These are phyloP conservation scores for Cryptosporidium sp. DNA, from an alignment of 169 alveolate genomes.

Conservation along the genomic window DNA sequence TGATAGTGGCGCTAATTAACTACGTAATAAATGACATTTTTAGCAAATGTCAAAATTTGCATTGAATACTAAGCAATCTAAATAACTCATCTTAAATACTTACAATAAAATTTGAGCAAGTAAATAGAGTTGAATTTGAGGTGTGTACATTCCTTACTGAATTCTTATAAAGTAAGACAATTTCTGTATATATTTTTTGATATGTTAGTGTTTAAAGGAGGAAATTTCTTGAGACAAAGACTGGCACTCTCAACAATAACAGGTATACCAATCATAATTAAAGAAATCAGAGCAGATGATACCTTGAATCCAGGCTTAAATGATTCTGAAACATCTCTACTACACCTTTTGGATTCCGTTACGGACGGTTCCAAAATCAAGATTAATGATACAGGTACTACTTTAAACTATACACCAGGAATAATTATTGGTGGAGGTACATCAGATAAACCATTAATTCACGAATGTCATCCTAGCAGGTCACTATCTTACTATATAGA, in stretches of 20 bases:
- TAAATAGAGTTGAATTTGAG: not conserved
- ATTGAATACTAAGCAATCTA: not conserved
- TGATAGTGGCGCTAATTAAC: not conserved
- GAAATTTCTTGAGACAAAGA: constrained; percentile 77
- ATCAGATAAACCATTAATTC: constrained; percentile 73
- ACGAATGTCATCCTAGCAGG: constrained; percentile 84
- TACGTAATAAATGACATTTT: not conserved
- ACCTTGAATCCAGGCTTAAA: constrained; percentile 85
- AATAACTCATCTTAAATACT: not conserved
- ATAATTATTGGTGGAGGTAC: constrained; percentile 86
- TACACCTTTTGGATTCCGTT: constrained; percentile 84
- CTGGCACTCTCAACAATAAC: constrained; percentile 78
- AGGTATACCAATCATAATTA: constrained; percentile 75
- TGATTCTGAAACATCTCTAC: constrained; percentile 84
- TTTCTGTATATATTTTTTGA: not conserved
- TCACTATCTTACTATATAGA: constrained; percentile 86
- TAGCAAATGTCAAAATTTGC: not conserved
- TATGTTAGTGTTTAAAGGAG: constrained; percentile 50
- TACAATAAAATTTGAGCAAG: not conserved
- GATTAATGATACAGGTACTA: constrained; percentile 89
- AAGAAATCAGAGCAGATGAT: constrained; percentile 82
- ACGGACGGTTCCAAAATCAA: constrained; percentile 86
- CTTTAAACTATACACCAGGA: constrained; percentile 87
- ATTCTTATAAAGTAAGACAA: not conserved
- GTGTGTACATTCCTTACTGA: not conserved